These are phyloP conservation scores for Diplotaxis tenuifolia DNA, from an alignment of 345 rosid species.

Conservation along the genomic window DNA sequence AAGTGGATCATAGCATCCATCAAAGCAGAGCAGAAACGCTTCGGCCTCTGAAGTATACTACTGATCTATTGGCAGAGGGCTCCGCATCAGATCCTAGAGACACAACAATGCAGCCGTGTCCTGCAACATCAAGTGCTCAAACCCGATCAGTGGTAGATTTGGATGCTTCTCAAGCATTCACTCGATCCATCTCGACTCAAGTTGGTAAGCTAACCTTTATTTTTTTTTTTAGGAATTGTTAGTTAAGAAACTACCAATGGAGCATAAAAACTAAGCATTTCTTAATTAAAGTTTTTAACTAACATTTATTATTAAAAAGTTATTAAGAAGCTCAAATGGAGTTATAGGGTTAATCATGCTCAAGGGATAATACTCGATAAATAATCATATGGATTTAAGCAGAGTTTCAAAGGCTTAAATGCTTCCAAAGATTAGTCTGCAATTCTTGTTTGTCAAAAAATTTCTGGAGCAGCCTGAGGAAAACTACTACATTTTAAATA, in stretches of 20 bases:
- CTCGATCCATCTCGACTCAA: not conserved
- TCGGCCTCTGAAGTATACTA: not conserved
- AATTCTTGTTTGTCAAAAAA: not conserved
- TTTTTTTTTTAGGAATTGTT: too few species aligned
- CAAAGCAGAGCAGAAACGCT: constrained; percentile 27
- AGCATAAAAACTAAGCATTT: too few species aligned
- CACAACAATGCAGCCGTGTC: constrained; percentile 24
- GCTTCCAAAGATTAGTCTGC: not conserved
- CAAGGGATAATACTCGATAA: not conserved
- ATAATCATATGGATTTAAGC: not conserved
- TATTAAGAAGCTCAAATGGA: too few species aligned
- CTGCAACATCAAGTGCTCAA: too few species aligned
- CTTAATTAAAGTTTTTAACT: too few species aligned
- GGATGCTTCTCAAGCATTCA: constrained; percentile 28
- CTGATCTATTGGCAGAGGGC: constrained; percentile 25
- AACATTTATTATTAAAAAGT: too few species aligned
- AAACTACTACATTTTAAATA: not conserved
- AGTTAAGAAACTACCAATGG: too few species aligned
- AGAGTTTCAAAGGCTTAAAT: not conserved
- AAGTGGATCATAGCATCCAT: constrained; percentile 13
- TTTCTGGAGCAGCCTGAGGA: not conserved
- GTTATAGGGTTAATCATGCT: too few species aligned
- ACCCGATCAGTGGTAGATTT: constrained; percentile 32
- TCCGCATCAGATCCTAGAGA: constrained; percentile 28
- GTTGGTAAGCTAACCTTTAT: too few species aligned